A percentile compares a stretch with the other conserved stretches of the same genome.
These are phyloP conservation scores for Botrytis sinoallii DNA, from an alignment of 2,329 filamentous ascomycete genomes.

Conservation along the genomic window DNA sequence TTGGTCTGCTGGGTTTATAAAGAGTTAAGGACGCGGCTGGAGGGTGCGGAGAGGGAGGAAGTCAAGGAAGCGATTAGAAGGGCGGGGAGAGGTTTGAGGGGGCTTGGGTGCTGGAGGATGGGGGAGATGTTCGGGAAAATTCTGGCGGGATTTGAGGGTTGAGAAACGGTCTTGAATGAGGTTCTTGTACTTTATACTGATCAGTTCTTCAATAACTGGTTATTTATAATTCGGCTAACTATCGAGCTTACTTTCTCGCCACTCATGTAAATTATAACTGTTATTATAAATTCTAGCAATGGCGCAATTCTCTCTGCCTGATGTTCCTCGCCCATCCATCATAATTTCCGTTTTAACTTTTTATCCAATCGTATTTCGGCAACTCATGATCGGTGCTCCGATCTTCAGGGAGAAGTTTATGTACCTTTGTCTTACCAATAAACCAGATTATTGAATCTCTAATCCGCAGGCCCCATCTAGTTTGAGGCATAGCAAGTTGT, in stretches of 20 bases:
- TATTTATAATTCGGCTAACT: neutral
- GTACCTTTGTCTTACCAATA: conserved; percentile 34
- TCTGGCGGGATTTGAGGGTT: conserved; percentile 28
- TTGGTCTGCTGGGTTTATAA: conserved; percentile 36
- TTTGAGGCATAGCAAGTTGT: conserved; percentile 44
- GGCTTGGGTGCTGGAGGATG: conserved; percentile 35
- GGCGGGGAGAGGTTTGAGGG: conserved; percentile 28
- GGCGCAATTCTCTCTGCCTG: neutral
- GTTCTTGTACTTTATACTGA: neutral
- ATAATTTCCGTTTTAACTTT: neutral
- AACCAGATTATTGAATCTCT: conserved; percentile 44
- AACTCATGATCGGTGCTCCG: conserved; percentile 36
- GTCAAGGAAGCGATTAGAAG: conserved; percentile 27
- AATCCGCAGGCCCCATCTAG: conserved; percentile 45
- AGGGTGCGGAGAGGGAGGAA: conserved; percentile 17
- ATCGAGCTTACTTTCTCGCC: neutral
- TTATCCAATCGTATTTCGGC: conserved; percentile 40
- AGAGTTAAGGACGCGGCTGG: conserved; percentile 24
- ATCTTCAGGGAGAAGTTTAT: conserved; percentile 37
- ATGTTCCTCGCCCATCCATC: neutral
- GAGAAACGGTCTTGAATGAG: neutral
- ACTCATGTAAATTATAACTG: neutral
- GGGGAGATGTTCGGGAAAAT: conserved; percentile 34
- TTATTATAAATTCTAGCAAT: neutral
- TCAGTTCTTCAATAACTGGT: neutral